phyloP scores from a whole-genome alignment of 106 monocot genomes.

The Ottelia alismoides region DNA sequence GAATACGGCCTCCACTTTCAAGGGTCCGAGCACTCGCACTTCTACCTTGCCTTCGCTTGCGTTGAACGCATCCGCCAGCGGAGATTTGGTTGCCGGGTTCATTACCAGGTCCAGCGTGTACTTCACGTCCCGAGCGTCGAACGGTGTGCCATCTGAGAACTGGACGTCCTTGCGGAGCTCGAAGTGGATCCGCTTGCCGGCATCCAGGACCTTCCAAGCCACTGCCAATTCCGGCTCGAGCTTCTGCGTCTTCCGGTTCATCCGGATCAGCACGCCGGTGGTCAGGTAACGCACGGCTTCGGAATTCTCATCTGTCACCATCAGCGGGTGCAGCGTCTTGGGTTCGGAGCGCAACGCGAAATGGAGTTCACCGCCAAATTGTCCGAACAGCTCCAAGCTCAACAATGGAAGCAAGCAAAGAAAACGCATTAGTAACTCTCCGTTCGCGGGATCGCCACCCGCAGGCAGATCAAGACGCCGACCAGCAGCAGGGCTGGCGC shows the following conservation, averaged over 20 bases:
- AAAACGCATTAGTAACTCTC: too few species aligned
- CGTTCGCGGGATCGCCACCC: too few species aligned
- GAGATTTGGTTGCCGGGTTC: neutral
- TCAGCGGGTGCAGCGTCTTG: neutral
- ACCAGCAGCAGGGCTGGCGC: too few species aligned
- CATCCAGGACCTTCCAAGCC: neutral
- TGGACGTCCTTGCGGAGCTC: neutral
- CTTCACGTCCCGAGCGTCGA: neutral
- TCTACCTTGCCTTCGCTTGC: neutral
- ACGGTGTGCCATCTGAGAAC: neutral
- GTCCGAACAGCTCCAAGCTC: too few species aligned
- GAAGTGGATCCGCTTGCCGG: neutral
- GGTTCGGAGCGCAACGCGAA: too few species aligned
- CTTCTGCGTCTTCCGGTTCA: neutral
- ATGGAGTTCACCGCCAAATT: too few species aligned
- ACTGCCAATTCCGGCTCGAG: neutral
- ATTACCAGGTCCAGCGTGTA: neutral
- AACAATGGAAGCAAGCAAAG: too few species aligned
- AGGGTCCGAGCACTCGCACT: neutral
- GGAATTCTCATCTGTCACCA: neutral
- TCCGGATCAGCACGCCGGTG: neutral
- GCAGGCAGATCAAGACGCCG: too few species aligned
- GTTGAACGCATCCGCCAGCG: neutral
- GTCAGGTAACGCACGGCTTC: neutral
- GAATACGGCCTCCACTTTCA: neutral